Base-by-base conservation (phyloP, 2,329 filamentous ascomycete genomes). In the Aspergillus viridinutans region DNA sequence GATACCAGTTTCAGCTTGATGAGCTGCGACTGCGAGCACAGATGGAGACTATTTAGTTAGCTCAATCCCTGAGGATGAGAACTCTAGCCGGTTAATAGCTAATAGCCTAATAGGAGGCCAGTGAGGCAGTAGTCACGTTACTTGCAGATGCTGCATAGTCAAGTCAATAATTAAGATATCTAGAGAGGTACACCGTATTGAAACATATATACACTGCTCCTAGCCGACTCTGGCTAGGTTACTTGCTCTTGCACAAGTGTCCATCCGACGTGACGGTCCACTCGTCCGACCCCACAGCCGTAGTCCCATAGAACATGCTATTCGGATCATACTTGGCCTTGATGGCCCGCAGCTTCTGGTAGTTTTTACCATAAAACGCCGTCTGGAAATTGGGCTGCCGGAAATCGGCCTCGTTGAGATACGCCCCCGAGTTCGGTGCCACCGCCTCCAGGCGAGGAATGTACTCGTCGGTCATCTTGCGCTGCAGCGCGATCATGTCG, bases 231-330 rank as follows among this genome's bases (percentile, higher is more conserved):
- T 5, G 12, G 1, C 32, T 35, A 35, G 6, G 12, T 25, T 1
- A 5, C 12, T 14, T 14, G 4, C 2, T 4, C 32, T 35, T 35
- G 5, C 77, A 79, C 66, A 79, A 69, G 12, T 74, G 67, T 5
- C 77, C 77, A 58, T 74, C 66, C 3, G 61, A 61, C 1, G 58
- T 64, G 9, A 74, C 67, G 10, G 60, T 65, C 80, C 80, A 83
- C 20, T 60, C 64, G 52, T 84, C 81, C 55, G 79, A 81, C 0
- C 81, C 82, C 5, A 85, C 81, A 3, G 73, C 78, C n/a, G 74
- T 77, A 5, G 21, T 35, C 68, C 1, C 70, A 70, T 76, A 78
- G 61, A 78, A 77, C 49, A 77, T 61, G 43, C 69, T 67, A 0
- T 69, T 45, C 4, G 76, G 76, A 58, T 80, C 77, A 60, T 74